A percentile compares a stretch with the other conserved stretches of the same genome.
These are phyloP conservation scores for Rubia occidens DNA, from an alignment of 305 asterid species.

Conservation along the genomic window DNA sequence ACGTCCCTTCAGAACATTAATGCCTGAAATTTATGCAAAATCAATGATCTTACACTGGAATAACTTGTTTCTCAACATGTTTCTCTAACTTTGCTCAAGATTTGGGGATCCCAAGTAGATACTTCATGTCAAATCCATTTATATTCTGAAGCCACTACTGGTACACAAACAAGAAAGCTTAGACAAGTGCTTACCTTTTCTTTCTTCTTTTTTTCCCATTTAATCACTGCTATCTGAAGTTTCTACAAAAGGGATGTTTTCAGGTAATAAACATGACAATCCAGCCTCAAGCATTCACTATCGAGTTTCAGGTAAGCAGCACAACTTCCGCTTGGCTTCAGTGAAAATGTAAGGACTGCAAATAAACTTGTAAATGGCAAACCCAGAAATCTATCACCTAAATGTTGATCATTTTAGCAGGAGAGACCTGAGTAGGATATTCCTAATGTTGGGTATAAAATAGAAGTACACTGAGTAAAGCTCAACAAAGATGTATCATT, in stretches of 20 bases:
- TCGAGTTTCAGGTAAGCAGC: no score
- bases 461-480: neutral
- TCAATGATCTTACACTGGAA: neutral
- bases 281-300: no score
- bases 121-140: neutral
- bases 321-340: no score
- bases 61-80: neutral
- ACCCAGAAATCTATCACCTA: neutral
- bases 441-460: neutral
- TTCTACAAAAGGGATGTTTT: no score
- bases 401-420: neutral
- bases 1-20: neutral
- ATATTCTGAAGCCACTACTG: neutral
- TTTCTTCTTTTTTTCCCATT: no score
- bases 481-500: neutral
- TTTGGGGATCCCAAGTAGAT: neutral
- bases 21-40: constrained; percentile 1
- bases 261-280: no score
- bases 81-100: neutral
- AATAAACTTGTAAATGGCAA: neutral
- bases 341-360: neutral
- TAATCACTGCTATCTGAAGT: no score
- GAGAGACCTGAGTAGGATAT: neutral
- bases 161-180: neutral
- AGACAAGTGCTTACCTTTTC: no score